Evolutionary conservation across 148 eudicot genomes (phyloP), one percentile per base, ranked within the genome.

Genomic region (Polygonum aviculare): DNA sequence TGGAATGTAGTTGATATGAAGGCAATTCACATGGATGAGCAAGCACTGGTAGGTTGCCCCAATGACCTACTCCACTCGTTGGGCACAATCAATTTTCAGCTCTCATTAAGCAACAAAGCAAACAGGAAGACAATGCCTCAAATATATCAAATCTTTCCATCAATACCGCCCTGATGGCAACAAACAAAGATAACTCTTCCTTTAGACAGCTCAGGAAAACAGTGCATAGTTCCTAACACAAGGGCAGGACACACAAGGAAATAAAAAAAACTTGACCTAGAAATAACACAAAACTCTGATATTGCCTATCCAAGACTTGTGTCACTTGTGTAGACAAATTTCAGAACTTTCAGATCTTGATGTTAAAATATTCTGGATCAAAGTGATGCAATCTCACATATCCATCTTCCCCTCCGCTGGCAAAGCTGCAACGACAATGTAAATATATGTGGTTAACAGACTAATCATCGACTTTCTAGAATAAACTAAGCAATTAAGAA

Each of bases 321-420:
- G 39, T 14, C 31, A 26, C 31, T 26, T 59, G 12, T 59, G 65
- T 59, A 26, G 21, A 59, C 39, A 33, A 26, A 31, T 0, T 63
- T 63, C 40, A 35, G 73, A 88, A 70, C 82, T 84, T 90, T 63
- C 40, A 35, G 73, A 88, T 73, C 82, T 84, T 90, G 85, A 87
- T 90, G 76, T 85, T 79, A 81, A 93, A 91, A 83, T 91, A 93
- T 59, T 90, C 93, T 4, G 79, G 84, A 84, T 94, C 98, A 2
- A 90, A 90, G 79, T 94, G 98, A 70, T 94, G 98, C 65, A 94
- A 69, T 80, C 98, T 86, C 54, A 91, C 97, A 54, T 90, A 94
- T 31, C 97, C 98, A 83, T 94, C 98, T 86, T 94, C 98, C 54
- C 98, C 98, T 75, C 98, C 98, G 77, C 94, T 90, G 3, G 95